Evolutionary conservation across 805 yeast genomes (phyloP), one percentile per base, ranked within the genome.

Genomic region (Schizosaccharomyces cryophilus): DNA sequence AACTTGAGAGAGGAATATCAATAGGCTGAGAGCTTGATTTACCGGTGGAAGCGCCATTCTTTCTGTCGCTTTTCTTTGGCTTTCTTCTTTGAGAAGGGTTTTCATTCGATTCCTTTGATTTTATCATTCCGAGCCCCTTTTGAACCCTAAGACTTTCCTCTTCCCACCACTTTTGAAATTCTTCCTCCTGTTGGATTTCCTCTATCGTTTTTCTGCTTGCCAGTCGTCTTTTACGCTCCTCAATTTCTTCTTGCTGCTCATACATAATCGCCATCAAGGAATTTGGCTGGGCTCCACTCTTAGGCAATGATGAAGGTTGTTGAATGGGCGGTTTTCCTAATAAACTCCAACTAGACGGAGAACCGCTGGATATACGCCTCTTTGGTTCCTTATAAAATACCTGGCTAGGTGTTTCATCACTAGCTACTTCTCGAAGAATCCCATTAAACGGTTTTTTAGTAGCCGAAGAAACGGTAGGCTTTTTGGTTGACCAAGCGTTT

Each of bases 121-220:
- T 45, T 6, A 9, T n/a, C 24, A 45, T 45, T 45, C 51, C 51
- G 7, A 45, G 51, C 17, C 26, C 51, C 13, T 45, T 45, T 24
- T 45, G 51, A 7, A 45, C 51, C 17, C 17, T 45, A n/a, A 13
- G 26, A 61, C 87, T 77, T 67, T 88, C 95, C 64, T 79, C 81
- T 45, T 79, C 84, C 89, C 95, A 88, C 96, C 96, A 88, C 63
- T 73, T 77, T 35, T 83, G 88, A 73, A 88, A 88, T 67, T 83
- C 87, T 67, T 85, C 86, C 64, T 88, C 95, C 65, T 82, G 83
- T 67, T 82, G 83, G 58, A 84, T 78, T 62, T 88, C 95, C 58
- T 79, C 81, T 54, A 85, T 69, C 1, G 85, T 75, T 61, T 64
- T 63, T 59, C 72, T 71, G 38, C 65, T 66, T 60, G 69, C 70